These are phyloP conservation scores for Colletotrichum eremochloae DNA, from an alignment of 2,329 filamentous ascomycete species.

Conservation along the genomic window DNA sequence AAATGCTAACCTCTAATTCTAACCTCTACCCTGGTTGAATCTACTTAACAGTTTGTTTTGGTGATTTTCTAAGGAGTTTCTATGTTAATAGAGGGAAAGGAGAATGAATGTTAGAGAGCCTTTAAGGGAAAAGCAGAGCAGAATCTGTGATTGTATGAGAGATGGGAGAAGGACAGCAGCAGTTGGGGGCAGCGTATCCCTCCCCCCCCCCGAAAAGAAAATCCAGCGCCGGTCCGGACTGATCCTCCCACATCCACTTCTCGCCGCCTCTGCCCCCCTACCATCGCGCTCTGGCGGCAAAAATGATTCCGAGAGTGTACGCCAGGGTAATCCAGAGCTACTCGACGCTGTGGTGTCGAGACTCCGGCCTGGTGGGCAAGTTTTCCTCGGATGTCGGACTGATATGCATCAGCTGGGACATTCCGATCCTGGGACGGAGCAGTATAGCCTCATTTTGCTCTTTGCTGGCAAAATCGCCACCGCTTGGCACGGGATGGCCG, in stretches of 20 bases:
- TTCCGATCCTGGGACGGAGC: slow-evolving; percentile 42
- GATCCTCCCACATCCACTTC: slow-evolving; percentile 45
- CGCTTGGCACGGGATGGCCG: slow-evolving; percentile 44
- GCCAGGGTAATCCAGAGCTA: slow-evolving; percentile 58
- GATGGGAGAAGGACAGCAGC: no score
- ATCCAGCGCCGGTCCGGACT: slow-evolving; percentile 43
- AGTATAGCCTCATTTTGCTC: slow-evolving; percentile 51
- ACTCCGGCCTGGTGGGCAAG: slow-evolving; percentile 56
- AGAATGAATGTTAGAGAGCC: no score
- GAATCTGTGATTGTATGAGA: no score
- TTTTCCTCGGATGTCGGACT: slow-evolving; percentile 52
- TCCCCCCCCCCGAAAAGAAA: no score
- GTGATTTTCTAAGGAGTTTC: no score
- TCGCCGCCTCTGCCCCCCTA: slow-evolving; percentile 47
- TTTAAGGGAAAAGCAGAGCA: no score
- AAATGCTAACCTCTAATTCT: no score
- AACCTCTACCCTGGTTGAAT: no score
- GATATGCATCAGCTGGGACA: slow-evolving; percentile 49
- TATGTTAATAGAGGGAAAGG: no score
- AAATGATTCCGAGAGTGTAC: slow-evolving; percentile 52
- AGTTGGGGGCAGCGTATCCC: no score
- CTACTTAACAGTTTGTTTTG: no score
- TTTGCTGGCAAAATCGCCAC: slow-evolving; percentile 50
- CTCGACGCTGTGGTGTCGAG: slow-evolving; percentile 60
- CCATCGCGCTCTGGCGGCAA: slow-evolving; percentile 47